These are phyloP conservation scores for Bipolaris sorokiniana DNA, from an alignment of 2,329 filamentous ascomycete genomes.

Conservation along the genomic window DNA sequence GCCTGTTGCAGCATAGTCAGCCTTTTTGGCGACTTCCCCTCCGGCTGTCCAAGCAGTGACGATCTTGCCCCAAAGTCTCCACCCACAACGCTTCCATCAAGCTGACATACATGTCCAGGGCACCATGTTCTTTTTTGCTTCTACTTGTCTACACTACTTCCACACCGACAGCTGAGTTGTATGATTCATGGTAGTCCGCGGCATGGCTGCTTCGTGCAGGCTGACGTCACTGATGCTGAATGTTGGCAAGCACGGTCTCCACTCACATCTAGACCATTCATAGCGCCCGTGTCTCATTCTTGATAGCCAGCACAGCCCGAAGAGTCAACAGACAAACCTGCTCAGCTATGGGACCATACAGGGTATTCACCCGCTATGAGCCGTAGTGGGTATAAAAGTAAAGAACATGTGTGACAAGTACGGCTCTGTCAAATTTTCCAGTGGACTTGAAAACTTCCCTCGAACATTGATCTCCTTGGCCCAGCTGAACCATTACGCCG, in stretches of 20 bases:
- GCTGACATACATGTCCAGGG: background rate
- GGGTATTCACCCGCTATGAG: slow-evolving; percentile 12
- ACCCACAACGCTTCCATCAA: background rate
- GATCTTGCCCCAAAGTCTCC: slow-evolving; percentile 5
- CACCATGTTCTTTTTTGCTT: background rate
- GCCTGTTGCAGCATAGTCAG: background rate
- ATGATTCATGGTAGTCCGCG: background rate
- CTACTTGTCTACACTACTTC: background rate
- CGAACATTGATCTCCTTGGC: background rate
- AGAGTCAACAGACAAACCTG: slow-evolving; percentile 28
- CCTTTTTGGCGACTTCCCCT: background rate
- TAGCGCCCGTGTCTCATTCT: slow-evolving; percentile 9
- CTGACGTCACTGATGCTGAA: slow-evolving; percentile 36
- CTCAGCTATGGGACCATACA: slow-evolving; percentile 11
- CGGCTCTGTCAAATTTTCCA: background rate
- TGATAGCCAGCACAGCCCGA: slow-evolving; percentile 15
- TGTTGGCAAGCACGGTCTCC: slow-evolving; percentile 30
- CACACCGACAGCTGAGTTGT: background rate
- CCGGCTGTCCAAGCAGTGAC: slow-evolving; percentile 8
- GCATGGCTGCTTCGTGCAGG: slow-evolving; percentile 9
- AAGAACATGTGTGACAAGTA: slow-evolving; percentile 1
- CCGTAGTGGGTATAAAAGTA: slow-evolving; percentile 11
- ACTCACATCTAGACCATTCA: slow-evolving; percentile 16
- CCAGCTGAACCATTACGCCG: background rate
- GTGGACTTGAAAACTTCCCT: background rate